A percentile compares a stretch with the other conserved stretches of the same genome.
These are phyloP conservation scores for Oryza glaberrima DNA, from an alignment of 176 grass and related monocot genomes.

Conservation along the genomic window DNA sequence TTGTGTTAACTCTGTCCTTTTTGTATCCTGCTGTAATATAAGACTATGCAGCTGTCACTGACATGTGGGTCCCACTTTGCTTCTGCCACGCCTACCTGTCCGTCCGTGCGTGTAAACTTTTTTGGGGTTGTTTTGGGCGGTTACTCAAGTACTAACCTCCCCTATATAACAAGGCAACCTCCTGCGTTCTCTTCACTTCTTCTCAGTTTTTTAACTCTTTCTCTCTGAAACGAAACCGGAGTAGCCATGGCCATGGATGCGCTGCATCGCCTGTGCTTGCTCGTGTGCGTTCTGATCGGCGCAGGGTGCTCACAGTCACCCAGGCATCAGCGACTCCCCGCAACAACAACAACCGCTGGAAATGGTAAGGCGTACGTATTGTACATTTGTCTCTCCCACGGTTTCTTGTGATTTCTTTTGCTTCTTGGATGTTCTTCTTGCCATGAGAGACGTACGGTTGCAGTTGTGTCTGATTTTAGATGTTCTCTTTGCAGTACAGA, in stretches of 20 bases:
- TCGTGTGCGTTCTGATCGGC: constrained; percentile 22
- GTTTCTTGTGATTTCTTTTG: neutral
- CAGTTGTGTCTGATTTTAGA: too few relatives aligned
- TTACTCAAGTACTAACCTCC: neutral
- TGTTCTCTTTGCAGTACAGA: constrained; percentile 35
- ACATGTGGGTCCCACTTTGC: too few relatives aligned
- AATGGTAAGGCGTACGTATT: neutral
- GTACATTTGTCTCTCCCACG: too few relatives aligned
- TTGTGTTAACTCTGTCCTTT: neutral
- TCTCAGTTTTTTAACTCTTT: neutral
- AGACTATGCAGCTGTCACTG: too few relatives aligned
- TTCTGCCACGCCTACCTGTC: too few relatives aligned
- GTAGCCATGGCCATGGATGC: constrained; percentile 1
- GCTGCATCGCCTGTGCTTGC: constrained; percentile 29
- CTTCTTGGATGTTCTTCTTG: neutral
- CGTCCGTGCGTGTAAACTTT: too few relatives aligned
- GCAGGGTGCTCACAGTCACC: neutral
- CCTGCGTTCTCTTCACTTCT: neutral
- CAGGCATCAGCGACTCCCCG: constrained; percentile 2
- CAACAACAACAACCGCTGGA: neutral
- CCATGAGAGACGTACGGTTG: neutral
- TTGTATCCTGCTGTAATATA: too few relatives aligned
- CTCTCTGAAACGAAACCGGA: neutral
- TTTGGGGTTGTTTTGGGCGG: neutral
- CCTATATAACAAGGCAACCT: neutral